A percentile compares a stretch with the other conserved stretches of the same genome.
Evolutionary conservation across 1,284 basidiomycete genomes (phyloP).

Genomic region (Neotropicomus parvogracilis): DNA sequence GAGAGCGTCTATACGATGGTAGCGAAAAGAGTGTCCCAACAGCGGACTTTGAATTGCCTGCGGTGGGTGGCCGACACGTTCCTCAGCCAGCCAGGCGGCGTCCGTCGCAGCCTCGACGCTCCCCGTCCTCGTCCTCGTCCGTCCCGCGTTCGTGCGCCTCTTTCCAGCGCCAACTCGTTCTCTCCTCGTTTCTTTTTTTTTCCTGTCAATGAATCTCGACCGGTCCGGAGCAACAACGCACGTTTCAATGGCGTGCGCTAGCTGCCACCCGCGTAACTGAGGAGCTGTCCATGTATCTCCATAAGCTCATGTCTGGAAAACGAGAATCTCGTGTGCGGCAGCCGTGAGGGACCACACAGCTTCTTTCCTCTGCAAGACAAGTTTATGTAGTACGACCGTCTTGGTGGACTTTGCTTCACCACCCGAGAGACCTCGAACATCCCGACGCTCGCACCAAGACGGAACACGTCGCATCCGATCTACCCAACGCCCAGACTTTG

Average conservation of each 20-base stretch:
- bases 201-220: too few species aligned
- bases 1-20: slow-evolving; percentile 21
- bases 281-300: too few species aligned
- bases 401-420: slow-evolving; percentile 12
- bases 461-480: slow-evolving; percentile 32
- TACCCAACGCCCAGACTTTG: slow-evolving; percentile 4
- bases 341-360: slow-evolving; percentile 30
- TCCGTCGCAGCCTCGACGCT: slow-evolving; percentile 1
- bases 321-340: slow-evolving; percentile 30
- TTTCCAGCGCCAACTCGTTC: too few species aligned
- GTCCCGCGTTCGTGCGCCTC: too few species aligned
- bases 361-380: slow-evolving; percentile 30
- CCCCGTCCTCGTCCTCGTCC: too few species aligned
- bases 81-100: slow-evolving; percentile 6
- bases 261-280: too few species aligned
- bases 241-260: too few species aligned
- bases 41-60: slow-evolving; percentile 36
- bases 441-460: slow-evolving; percentile 25
- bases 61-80: slow-evolving; percentile 32
- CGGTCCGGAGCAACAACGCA: too few species aligned
- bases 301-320: slow-evolving; percentile 20
- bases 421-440: slow-evolving; percentile 30
- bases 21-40: slow-evolving; percentile 22
- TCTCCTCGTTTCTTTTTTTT: too few species aligned
- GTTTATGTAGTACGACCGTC: slow-evolving; percentile 28